Conservation (phyloP, 345 rosid species). For the Bretschneidera sinensis region DNA sequence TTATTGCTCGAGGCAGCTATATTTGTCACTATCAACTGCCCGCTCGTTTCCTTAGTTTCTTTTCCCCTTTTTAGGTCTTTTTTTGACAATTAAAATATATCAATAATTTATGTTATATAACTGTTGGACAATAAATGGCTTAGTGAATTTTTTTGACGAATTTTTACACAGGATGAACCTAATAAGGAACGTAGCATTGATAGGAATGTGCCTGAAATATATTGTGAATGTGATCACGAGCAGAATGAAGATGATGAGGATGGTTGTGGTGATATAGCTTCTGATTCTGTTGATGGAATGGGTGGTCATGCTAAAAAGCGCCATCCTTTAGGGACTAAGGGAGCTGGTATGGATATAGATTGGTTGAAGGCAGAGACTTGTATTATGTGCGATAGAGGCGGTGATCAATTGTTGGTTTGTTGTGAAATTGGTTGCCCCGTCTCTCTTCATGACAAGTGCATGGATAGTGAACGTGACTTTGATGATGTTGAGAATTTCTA, state of each 20-base stretch:
- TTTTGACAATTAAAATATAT: too few species aligned
- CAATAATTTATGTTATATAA: too few species aligned
- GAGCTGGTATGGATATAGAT: constrained; percentile 8
- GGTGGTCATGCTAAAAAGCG: background rate
- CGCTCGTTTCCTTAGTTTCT: too few species aligned
- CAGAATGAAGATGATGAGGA: background rate
- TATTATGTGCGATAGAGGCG: constrained; percentile 28
- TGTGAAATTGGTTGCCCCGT: constrained; percentile 35
- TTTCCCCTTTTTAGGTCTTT: too few species aligned
- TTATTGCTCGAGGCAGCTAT: too few species aligned
- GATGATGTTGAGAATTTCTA: constrained; percentile 49
- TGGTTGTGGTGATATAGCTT: constrained; percentile 2
- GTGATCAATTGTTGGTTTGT: constrained; percentile 36
- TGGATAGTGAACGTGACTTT: constrained; percentile 21
- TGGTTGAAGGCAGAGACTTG: constrained; percentile 25
- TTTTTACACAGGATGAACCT: constrained; percentile 19
- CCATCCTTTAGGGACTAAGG: constrained; percentile 3
- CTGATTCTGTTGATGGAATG: background rate
- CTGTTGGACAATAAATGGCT: too few species aligned
- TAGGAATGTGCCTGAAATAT: too few species aligned
- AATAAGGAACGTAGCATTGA: constrained; percentile 4
- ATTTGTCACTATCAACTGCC: too few species aligned
- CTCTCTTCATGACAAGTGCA: constrained; percentile 41
- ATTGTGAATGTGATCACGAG: too few species aligned
- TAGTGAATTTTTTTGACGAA: too few species aligned